Evolutionary conservation across 495 filamentous ascomycete species (phyloP), one percentile per base, ranked within the genome.

Genomic region (Penicillium robsamsonii): DNA sequence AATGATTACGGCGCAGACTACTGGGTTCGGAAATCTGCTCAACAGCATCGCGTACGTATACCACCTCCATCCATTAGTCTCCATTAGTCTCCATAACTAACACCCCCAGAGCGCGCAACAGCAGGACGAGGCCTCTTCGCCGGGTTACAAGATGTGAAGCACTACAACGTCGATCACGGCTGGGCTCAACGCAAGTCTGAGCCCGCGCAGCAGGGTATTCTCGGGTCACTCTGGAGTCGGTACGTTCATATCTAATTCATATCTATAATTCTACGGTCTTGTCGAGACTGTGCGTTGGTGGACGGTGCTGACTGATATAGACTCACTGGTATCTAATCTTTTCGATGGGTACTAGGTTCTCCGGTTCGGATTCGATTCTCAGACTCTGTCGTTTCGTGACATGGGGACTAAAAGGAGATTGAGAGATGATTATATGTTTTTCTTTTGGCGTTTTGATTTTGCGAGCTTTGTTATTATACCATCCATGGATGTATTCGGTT

Each of bases 91-190:
- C 22, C 22, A 22, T 22, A 8, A 44, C 30, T 50, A 50, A 45
- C n/a, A 55, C 25, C 1, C 18, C 5, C 27, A 75, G 17, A 38
- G 72, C 70, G 64, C 42, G 44, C 71, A 29, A 75, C 72, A 9
- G 59, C 66, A 15, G 75, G 75, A 46, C 69, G 75, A 13, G 75
- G 75, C 25, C 71, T 78, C 46, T 78, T 78, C 57, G 73, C 75
- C 38, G 75, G 75, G 6, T 63, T 78, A 5, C 75, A 78, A 51
- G 75, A 78, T 43, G 60, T 62, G 12, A 78, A 78, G 58, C 64
- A 69, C 51, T 78, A 78, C 49, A 75, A 75, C 12, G 75, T 78
- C 11, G 73, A 77, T 7, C 43, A 53, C 12, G 75, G 75, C 29
- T 78, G 72, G 73, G 75, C 75, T 5, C 50, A 56, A 18, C 61